Evolutionary conservation across 352 stramenopile species (phyloP).

Genomic region (Globisporangium iwayamae): DNA sequence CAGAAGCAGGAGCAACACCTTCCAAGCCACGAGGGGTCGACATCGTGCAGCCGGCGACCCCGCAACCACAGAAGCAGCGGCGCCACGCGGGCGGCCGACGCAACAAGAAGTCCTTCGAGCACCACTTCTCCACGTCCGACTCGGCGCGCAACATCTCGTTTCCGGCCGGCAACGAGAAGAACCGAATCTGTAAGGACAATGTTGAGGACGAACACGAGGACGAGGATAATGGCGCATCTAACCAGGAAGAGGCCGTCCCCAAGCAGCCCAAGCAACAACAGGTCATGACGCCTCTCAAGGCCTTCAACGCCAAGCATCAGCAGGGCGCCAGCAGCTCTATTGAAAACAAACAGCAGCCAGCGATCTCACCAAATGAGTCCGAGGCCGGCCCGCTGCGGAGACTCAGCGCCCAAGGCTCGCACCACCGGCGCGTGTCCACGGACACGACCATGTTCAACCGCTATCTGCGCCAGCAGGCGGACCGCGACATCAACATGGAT

Average conservation of each 20-base stretch:
- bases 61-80: slow-evolving; percentile 37
- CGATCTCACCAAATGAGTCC: slow-evolving; percentile 25
- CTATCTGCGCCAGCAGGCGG: slow-evolving; percentile 51
- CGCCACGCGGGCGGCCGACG: slow-evolving; percentile 21
- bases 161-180: slow-evolving; percentile 24
- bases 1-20: neutral
- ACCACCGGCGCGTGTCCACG: slow-evolving; percentile 69
- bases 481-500: slow-evolving; percentile 49
- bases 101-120: slow-evolving; percentile 21
- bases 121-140: slow-evolving; percentile 23
- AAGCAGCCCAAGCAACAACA: slow-evolving; percentile 8
- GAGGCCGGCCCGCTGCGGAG: slow-evolving; percentile 57
- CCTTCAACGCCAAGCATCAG: slow-evolving; percentile 21
- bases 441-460: slow-evolving; percentile 69
- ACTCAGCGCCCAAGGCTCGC: slow-evolving; percentile 43
- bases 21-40: slow-evolving; percentile 4
- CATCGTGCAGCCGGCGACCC: slow-evolving; percentile 33
- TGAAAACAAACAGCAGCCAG: slow-evolving; percentile 15
- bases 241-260: slow-evolving; percentile 25
- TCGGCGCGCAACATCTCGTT: slow-evolving; percentile 21
- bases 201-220: slow-evolving; percentile 19
- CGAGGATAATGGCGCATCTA: slow-evolving; percentile 16
- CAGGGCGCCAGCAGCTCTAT: neutral
- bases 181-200: slow-evolving; percentile 2
- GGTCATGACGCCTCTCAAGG: slow-evolving; percentile 9